These are phyloP conservation scores for Raffaelea albimanens DNA, from an alignment of 2,329 filamentous ascomycete genomes.

Conservation along the genomic window DNA sequence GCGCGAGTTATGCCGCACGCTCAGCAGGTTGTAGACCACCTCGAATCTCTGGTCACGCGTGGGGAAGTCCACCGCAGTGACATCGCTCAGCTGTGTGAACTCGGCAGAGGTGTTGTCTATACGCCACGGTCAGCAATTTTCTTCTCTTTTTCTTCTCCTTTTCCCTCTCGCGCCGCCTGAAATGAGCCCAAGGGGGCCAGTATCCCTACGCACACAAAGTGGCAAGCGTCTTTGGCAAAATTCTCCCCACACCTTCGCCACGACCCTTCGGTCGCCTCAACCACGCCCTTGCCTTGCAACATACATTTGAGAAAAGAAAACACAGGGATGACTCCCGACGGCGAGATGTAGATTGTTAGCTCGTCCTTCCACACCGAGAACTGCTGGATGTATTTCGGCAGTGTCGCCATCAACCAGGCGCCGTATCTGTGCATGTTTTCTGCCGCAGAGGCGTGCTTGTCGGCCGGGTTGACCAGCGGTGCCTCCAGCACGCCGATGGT, in stretches of 20 bases:
- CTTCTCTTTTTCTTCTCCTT: not conserved
- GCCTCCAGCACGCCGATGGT: slow-evolving; percentile 57
- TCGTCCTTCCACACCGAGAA: slow-evolving; percentile 99
- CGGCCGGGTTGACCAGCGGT: slow-evolving; percentile 80
- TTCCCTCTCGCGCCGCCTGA: not conserved
- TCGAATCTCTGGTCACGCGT: slow-evolving; percentile 94
- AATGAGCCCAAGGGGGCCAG: no score
- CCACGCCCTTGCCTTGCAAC: not conserved
- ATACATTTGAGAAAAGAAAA: slow-evolving; percentile 84
- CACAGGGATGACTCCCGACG: slow-evolving; percentile 78
- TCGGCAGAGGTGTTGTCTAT: slow-evolving; percentile 91
- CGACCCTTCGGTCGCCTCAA: no score
- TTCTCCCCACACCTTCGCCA: no score
- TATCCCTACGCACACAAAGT: no score
- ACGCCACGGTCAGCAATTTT: no score
- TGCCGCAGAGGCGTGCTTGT: slow-evolving; percentile 83
- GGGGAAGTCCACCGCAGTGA: slow-evolving; percentile 93
- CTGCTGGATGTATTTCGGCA: slow-evolving; percentile 98
- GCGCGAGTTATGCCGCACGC: slow-evolving; percentile 89
- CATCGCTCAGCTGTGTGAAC: slow-evolving; percentile 85
- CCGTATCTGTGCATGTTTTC: slow-evolving; percentile 89
- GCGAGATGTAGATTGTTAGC: slow-evolving; percentile 86
- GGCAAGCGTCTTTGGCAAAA: no score
- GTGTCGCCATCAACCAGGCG: slow-evolving; percentile 89
- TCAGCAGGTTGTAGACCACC: slow-evolving; percentile 94